phyloP scores from a whole-genome alignment of 176 grass and related monocot species.

The Hordeum vulgare region DNA sequence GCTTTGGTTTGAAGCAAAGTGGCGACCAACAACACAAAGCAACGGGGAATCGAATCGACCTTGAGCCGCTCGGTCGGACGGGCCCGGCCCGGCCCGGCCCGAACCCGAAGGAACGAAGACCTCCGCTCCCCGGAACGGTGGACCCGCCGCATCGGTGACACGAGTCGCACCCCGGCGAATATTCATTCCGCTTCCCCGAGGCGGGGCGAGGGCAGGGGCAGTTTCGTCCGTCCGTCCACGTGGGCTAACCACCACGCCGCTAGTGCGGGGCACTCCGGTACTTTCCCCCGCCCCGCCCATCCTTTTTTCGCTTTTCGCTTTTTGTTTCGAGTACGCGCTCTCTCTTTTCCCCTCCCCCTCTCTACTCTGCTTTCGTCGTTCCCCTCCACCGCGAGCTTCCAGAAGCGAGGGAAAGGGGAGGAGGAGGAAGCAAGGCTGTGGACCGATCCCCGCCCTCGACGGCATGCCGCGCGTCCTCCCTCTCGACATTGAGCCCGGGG shows the following conservation, averaged over 20 bases:
- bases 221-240: background rate
- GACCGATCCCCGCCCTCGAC: background rate
- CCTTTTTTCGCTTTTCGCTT: background rate
- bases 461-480: conserved; percentile 37
- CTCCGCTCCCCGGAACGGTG: background rate
- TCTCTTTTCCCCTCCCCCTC: background rate
- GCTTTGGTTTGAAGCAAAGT: no score
- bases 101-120: background rate
- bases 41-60: no score
- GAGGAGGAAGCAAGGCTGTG: background rate
- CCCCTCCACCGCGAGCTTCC: conserved; percentile 9
- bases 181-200: background rate
- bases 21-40: no score
- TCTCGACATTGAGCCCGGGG: conserved; percentile 27
- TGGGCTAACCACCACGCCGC: background rate
- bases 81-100: no score
- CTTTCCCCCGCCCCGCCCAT: background rate
- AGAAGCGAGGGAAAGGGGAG: background rate
- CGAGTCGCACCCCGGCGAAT: background rate
- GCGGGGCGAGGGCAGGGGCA: conserved; percentile 8
- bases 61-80: no score
- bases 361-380: background rate
- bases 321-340: background rate
- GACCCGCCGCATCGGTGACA: background rate
- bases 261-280: background rate